phyloP scores from a whole-genome alignment of 2,329 filamentous ascomycete genomes.

The Neonectria faginata region DNA sequence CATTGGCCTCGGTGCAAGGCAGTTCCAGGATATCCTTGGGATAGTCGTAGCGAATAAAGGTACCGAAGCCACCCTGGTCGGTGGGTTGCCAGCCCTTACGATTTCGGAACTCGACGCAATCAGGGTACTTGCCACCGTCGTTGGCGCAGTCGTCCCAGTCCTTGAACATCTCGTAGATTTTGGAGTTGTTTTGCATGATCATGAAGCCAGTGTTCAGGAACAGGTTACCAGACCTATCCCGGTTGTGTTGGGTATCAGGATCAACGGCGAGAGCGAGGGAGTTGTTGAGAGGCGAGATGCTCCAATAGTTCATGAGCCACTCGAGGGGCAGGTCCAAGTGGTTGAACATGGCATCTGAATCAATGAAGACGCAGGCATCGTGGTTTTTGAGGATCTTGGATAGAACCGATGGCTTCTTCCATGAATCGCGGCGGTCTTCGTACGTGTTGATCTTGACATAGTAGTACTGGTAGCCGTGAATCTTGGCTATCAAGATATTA shows the following conservation, averaged over 20 bases:
- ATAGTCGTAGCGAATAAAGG: constrained; percentile 56
- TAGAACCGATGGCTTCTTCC: constrained; percentile 58
- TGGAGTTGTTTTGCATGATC: constrained; percentile 61
- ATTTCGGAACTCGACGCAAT: constrained; percentile 54
- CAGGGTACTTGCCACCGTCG: constrained; percentile 52
- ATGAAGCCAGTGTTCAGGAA: constrained; percentile 66
- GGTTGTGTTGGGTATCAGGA: constrained; percentile 52
- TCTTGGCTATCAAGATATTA: constrained; percentile 50
- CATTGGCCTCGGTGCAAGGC: constrained; percentile 57
- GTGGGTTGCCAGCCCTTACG: constrained; percentile 50
- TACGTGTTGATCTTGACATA: constrained; percentile 54
- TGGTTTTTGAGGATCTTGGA: constrained; percentile 56
- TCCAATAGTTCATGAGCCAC: constrained; percentile 62
- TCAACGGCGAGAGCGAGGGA: constrained; percentile 57
- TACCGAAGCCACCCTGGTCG: constrained; percentile 58
- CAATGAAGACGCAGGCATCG: constrained; percentile 57
- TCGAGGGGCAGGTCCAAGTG: constrained; percentile 59
- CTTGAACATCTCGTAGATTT: constrained; percentile 60
- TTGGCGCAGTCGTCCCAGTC: constrained; percentile 60
- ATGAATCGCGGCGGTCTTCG: constrained; percentile 56
- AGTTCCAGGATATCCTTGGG: constrained; percentile 54
- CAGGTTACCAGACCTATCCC: constrained; percentile 52
- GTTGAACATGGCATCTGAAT: constrained; percentile 59
- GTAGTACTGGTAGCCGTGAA: constrained; percentile 61
- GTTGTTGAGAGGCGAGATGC: constrained; percentile 51